A percentile compares a stretch with the other conserved stretches of the same genome.
Conservation (phyloP, 306 rosid species). For the Fragaria iinumae region DNA sequence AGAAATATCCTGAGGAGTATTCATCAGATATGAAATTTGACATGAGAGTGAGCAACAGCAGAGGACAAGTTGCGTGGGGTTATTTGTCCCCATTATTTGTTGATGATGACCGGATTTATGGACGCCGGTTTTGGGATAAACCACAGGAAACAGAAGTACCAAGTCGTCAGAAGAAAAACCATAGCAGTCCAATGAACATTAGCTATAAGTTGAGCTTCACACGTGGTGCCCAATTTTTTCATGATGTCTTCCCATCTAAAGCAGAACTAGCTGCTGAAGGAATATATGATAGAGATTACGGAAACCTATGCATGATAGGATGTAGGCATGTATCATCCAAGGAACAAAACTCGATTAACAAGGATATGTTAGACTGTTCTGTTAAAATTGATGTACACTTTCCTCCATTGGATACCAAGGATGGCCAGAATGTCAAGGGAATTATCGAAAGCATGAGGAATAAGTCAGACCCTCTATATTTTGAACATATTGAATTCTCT, state of each 20-base stretch:
- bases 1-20: constrained; percentile 54
- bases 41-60: constrained; percentile 51
- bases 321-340: constrained; percentile 51
- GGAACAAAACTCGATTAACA: constrained; percentile 32
- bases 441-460: constrained; percentile 65
- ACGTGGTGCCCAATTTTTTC: constrained; percentile 40
- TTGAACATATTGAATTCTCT: constrained; percentile 52
- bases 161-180: constrained; percentile 10
- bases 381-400: constrained; percentile 57
- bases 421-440: constrained; percentile 50
- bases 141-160: constrained; percentile 4
- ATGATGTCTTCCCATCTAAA: constrained; percentile 24
- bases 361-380: constrained; percentile 65
- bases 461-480: constrained; percentile 59
- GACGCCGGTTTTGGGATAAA: constrained; percentile 19
- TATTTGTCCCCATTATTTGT: constrained; percentile 59
- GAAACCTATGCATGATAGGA: constrained; percentile 75
- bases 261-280: constrained; percentile 75
- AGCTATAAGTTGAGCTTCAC: constrained; percentile 60
- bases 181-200: constrained; percentile 40
- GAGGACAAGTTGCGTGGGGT: constrained; percentile 64
- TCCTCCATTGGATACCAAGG: constrained; percentile 53
- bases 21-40: constrained; percentile 67
- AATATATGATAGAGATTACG: constrained; percentile 55
- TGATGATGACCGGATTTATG: constrained; percentile 44